Base-by-base conservation (phyloP, 2,329 filamentous ascomycete genomes). In the Talaromyces sp. region DNA sequence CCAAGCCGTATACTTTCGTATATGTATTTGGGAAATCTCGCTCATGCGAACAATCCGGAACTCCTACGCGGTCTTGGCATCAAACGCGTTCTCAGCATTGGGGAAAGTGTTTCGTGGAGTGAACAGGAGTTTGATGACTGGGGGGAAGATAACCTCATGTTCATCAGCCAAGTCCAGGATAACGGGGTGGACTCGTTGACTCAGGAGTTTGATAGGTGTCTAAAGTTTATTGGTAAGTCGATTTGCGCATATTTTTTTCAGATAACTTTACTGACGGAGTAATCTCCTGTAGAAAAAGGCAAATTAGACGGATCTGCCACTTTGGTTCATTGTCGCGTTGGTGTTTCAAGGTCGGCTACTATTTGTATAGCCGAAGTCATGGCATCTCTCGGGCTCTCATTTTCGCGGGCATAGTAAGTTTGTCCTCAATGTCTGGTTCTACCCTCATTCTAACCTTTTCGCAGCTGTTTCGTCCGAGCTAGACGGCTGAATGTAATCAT, bases 361-460 rank as follows among this genome's bases (percentile, higher is more conserved):
- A 97, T 99, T 63, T 97, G 94, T 73, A 99, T 99, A 69, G 94
- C 94, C n/a, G 92, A 97, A 75, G 91, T 97, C 38, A 99, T 99
- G 94, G 87, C 88, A 38, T 82, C 88, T 27, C 76, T 91, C 67
- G 82, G 85, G 24, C 78, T 97, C 65, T 94, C 91, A 0, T 93
- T 97, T 68, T 92, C 94, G 12, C 85, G 90, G 59, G 94, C 94
- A 61, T 99, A 99, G 82, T 85, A 75, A 72, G 83, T 79, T 57
- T 54, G n/a, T 43, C 9, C 29, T 11, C 19, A n/a, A 35, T 41
- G 5, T 21, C 8, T 27, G 35, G 12, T 38, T 5, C 4, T 26
- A 24, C 8, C 11, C 10, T 2, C 10, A 11, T 26, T 21, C 50
- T 63, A 29, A 57, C 48, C 19, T 46, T 60, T 6, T 21, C 43